These are phyloP conservation scores for Quercus aquifolioides DNA, from an alignment of 306 rosid species.

Conservation along the genomic window DNA sequence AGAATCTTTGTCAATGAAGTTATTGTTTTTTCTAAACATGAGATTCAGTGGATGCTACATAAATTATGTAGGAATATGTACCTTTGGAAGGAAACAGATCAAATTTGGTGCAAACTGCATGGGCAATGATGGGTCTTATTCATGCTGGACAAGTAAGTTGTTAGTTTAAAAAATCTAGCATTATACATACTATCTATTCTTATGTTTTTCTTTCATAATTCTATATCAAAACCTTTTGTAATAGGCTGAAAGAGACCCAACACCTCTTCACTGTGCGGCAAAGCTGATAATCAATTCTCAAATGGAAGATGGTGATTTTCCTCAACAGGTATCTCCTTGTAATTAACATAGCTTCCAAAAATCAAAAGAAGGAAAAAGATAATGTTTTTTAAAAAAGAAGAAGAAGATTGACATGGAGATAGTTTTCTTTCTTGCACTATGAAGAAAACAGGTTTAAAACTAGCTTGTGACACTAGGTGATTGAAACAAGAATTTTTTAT, in stretches of 20 bases:
- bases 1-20: no score
- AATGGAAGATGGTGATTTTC: slow-evolving; percentile 61
- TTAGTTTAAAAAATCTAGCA: neutral
- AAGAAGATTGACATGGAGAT: no score
- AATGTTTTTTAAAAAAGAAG: neutral
- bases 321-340: slow-evolving; percentile 47
- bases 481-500: no score
- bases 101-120: no score
- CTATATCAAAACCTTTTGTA: neutral
- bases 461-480: no score
- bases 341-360: no score
- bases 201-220: neutral
- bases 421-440: no score
- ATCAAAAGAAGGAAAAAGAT: neutral
- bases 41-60: no score
- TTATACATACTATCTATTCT: neutral
- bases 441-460: no score
- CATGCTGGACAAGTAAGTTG: slow-evolving; percentile 53
- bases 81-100: slow-evolving; percentile 40
- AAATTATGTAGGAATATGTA: no score
- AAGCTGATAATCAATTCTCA: slow-evolving; percentile 58
- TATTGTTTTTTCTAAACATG: no score
- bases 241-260: slow-evolving; percentile 52
- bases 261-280: slow-evolving; percentile 59
- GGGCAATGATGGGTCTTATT: no score